Base-by-base conservation (phyloP, 306 rosid species). In the Rosa chinensis region DNA sequence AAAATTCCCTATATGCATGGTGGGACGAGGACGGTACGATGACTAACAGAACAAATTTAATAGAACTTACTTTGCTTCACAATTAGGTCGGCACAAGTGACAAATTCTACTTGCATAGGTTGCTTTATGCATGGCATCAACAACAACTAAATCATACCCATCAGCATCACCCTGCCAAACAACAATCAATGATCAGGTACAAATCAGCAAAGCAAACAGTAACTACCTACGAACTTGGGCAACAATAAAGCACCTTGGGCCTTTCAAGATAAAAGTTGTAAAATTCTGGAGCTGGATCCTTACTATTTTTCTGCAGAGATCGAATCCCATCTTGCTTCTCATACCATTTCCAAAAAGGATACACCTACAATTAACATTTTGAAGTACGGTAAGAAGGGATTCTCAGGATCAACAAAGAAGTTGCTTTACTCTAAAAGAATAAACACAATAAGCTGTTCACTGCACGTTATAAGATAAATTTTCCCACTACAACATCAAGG, bases 301-400 rank as follows among this genome's bases (percentile, higher is more conserved):
- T 88, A 77, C 89, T 92, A 83, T 90, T 85, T 86, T 93, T 91
- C 86, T 96, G 99, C 84, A 96, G 82, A 79, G 96, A 89, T 74
- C 99, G 92, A 73, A 96, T 93, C 78, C 99, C 99, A 83, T 96
- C 98, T 86, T 96, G 99, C 89, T 96, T 96, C 89, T 93, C 99
- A 43, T 87, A 93, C 97, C 97, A 93, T 87, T 91, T 90, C 98
- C 98, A 93, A 76, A 96, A 96, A 81, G 98, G 99, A 90, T 96
- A 96, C 72, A 96, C 99, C 99, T 93, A 78, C 58, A 39, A 77
- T 77, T 82, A 16, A 14, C 40, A 76, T 78, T 69, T 49, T 49
- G 25, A 53, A 28, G 16, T 3, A 16, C 6, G 9, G 78, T 61
- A 28, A 5, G 39, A 61, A 61, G 14, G 43, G 49, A 72, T 5